Evolutionary conservation across 2,329 filamentous ascomycete species (phyloP), one percentile per base, ranked within the genome.

Genomic region (Colletotrichum tamarilloi): DNA sequence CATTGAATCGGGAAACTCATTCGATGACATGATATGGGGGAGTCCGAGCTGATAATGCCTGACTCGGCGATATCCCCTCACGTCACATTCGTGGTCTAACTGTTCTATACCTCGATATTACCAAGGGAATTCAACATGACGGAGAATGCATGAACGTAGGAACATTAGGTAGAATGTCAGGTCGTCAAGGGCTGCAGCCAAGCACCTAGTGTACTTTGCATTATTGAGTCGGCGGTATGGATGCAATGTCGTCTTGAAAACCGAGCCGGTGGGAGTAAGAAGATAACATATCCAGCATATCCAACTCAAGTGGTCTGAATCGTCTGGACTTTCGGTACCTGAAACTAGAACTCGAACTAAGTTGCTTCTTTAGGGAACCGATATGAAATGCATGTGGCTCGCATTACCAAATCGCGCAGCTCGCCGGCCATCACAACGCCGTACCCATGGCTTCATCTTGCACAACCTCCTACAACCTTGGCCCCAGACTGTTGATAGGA

Each of bases 1-100:
- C 32, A 32, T 62, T 60, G 46, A 65, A 60, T 62, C 67, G 60
- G 70, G 67, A 49, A 70, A 70, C 14, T 56, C 56, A 57, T 70
- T 70, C 67, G 35, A 60, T 70, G 26, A 56, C 9, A 8, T 35
- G 22, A 38, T 4, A 38, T 60, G 59, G 55, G 70, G 67, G 22
- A 52, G 56, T 66, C 60, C 60, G 67, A 56, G 58, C 67, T 38
- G 26, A 14, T 57, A 2, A 16, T 22, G 14, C 26, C 28, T 63
- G 69, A 72, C 64, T 68, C 64, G 22, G 24, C 7, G 3, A 53
- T 22, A n/a, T 26, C 24, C n/a, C 12, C 11, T 56, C 24, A 19
- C 24, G 22, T 35, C 19, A 32, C 12, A 30, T 3, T n/a, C 2
- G 22, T 19, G 35, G 22, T 12, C 22, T 12, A 9, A 14, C 19